Percentiles rank a stretch among this genome's conserved stretches.
Evolutionary conservation across 2,329 filamentous ascomycete genomes (phyloP).

Genomic region (Venturia pyrina): DNA sequence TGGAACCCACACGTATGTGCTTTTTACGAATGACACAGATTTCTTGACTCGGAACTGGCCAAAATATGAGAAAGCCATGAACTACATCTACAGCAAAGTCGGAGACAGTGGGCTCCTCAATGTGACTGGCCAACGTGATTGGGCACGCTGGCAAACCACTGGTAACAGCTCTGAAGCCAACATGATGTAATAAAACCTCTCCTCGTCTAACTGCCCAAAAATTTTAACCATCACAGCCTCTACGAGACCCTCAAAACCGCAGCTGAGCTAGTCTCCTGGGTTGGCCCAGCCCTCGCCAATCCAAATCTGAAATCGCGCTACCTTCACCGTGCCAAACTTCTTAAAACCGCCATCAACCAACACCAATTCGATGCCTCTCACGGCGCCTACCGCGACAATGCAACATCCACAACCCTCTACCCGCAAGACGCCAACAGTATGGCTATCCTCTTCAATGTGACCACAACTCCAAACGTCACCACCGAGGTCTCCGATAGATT

Average conservation of each 20-base stretch:
- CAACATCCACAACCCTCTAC: slow-evolving; percentile 25
- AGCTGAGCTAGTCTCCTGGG: slow-evolving; percentile 21
- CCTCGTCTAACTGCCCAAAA: not conserved
- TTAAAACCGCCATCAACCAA: slow-evolving; percentile 20
- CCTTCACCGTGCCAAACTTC: slow-evolving; percentile 14
- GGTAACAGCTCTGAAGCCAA: slow-evolving; percentile 43
- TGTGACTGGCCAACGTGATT: slow-evolving; percentile 41
- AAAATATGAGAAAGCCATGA: slow-evolving; percentile 39
- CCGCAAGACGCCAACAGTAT: slow-evolving; percentile 48
- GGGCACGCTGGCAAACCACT: slow-evolving; percentile 29
- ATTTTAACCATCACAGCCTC: slow-evolving; percentile 17
- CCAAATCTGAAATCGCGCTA: slow-evolving; percentile 16
- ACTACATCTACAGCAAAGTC: slow-evolving; percentile 35
- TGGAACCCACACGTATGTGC: slow-evolving; percentile 47
- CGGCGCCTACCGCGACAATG: slow-evolving; percentile 29
- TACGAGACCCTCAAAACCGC: slow-evolving; percentile 31
- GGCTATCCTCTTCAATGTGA: slow-evolving; percentile 40
- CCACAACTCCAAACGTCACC: slow-evolving; percentile 24
- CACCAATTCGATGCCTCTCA: slow-evolving; percentile 20
- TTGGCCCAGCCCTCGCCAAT: slow-evolving; percentile 18
- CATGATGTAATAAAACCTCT: slow-evolving; percentile 27
- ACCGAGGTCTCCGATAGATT: slow-evolving; percentile 35
- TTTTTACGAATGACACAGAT: slow-evolving; percentile 42
- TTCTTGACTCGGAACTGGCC: slow-evolving; percentile 41
- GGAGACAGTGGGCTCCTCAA: slow-evolving; percentile 38